phyloP scores from a whole-genome alignment of 768 basidiomycete genomes.

The Rubroboletus satanas region DNA sequence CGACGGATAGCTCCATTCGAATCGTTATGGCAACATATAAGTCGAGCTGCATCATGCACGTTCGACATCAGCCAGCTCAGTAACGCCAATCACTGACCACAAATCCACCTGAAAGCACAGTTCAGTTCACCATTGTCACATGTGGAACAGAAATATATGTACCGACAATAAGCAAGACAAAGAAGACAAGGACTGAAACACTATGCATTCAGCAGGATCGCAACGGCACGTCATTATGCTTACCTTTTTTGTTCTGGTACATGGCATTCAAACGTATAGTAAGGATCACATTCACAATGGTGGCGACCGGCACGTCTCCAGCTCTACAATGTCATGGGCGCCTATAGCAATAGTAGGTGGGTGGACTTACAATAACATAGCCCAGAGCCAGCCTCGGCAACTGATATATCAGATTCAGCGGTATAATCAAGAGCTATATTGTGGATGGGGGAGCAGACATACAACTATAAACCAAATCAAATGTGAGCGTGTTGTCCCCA shows the following conservation, averaged over 20 bases:
- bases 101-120: not conserved
- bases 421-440: not conserved
- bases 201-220: not conserved
- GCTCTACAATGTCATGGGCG: not conserved
- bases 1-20: not conserved
- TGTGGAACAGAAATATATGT: not conserved
- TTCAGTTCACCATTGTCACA: not conserved
- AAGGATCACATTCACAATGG: not conserved
- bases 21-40: not conserved
- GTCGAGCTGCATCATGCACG: not conserved
- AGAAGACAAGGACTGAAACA: not conserved
- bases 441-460: not conserved
- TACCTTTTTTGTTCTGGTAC: not conserved
- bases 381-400: not conserved
- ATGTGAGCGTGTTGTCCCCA: not conserved
- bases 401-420: not conserved
- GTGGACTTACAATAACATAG: not conserved
- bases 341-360: not conserved
- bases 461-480: not conserved
- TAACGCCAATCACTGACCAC: not conserved
- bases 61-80: not conserved
- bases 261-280: not conserved
- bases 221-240: not conserved
- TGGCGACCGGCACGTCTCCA: not conserved
- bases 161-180: not conserved